Percentiles rank a stretch among this genome's conserved stretches.
These are phyloP conservation scores for Gaeumannomyces sp. DNA, from an alignment of 2,329 filamentous ascomycete species.

Conservation along the genomic window DNA sequence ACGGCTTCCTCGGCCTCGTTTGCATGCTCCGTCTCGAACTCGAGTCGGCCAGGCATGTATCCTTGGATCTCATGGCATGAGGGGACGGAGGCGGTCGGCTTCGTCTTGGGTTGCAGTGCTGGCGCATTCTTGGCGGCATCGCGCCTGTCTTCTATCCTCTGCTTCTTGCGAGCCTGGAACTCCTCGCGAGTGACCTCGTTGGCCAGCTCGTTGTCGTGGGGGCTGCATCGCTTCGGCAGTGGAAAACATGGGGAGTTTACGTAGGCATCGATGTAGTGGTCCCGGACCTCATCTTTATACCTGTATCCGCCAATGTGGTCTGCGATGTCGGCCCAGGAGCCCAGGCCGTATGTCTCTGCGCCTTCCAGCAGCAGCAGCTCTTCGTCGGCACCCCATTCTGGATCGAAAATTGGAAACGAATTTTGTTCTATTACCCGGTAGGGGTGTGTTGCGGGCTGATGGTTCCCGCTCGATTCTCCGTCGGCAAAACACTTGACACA, in stretches of 20 bases:
- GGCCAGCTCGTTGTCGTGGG: slow-evolving; percentile 70
- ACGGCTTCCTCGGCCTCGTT: slow-evolving; percentile 98
- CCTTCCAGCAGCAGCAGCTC: slow-evolving; percentile 91
- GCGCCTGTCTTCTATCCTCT: slow-evolving; percentile 85
- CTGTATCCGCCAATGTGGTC: slow-evolving; percentile 96
- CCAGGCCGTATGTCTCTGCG: slow-evolving; percentile 90
- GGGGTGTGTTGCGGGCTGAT: slow-evolving; percentile 79
- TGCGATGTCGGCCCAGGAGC: slow-evolving; percentile 96
- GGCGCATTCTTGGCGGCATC: slow-evolving; percentile 80
- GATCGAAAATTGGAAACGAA: slow-evolving; percentile 91
- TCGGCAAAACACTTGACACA: slow-evolving; percentile 92
- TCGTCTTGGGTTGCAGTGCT: slow-evolving; percentile 82
- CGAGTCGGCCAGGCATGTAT: slow-evolving; percentile 94
- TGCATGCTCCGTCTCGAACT: slow-evolving; percentile 96
- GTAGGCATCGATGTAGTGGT: slow-evolving; percentile 88
- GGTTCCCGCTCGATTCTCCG: slow-evolving; percentile 72
- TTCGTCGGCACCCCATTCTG: slow-evolving; percentile 95
- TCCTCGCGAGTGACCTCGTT: slow-evolving; percentile 81
- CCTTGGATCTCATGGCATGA: slow-evolving; percentile 97
- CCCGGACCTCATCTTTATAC: slow-evolving; percentile 88
- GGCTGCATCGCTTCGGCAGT: slow-evolving; percentile 78
- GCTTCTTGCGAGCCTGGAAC: slow-evolving; percentile 89
- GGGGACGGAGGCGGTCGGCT: slow-evolving; percentile 90
- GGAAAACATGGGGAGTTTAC: slow-evolving; percentile 80
- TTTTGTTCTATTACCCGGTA: slow-evolving; percentile 97